These are phyloP conservation scores for Pyrus pyrifolia DNA, from an alignment of 306 rosid species.

Conservation along the genomic window DNA sequence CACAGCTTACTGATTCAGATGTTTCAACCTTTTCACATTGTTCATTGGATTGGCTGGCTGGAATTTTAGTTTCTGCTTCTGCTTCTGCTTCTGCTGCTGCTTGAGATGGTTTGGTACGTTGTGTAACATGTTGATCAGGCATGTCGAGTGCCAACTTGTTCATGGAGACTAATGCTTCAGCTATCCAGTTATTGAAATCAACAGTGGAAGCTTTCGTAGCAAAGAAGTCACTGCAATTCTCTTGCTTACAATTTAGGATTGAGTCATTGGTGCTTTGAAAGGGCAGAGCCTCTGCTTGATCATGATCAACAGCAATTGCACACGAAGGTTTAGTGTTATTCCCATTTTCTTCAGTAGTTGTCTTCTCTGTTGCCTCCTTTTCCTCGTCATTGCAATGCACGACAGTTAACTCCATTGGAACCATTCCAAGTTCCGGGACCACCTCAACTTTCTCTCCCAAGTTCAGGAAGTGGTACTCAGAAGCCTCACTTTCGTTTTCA, in stretches of 20 bases:
- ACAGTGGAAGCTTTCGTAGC: constrained; percentile 8
- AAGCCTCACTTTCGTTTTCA: constrained; percentile 21
- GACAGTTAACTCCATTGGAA: constrained; percentile 9
- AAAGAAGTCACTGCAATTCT: constrained; percentile 9
- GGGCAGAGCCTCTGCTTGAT: constrained; percentile 20
- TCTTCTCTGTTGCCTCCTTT: constrained; percentile 2
- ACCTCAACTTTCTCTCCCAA: constrained; percentile 18
- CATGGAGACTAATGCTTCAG: constrained; percentile 24
- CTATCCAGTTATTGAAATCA: constrained; percentile 29
- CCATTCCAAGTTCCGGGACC: constrained; percentile 20
- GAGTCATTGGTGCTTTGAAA: constrained; percentile 9
- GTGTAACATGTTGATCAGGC: constrained; percentile 19
- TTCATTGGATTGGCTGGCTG: constrained; percentile 20
- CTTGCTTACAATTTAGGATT: constrained; percentile 21
- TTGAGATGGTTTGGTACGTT: constrained; percentile 19
- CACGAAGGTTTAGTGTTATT: constrained; percentile 16
- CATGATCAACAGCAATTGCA: constrained; percentile 4
- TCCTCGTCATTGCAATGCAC: constrained; percentile 18
- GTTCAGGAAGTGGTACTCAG: constrained; percentile 17
- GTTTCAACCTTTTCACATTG: not conserved
- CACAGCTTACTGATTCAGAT: constrained; percentile 22
- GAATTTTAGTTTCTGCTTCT: constrained; percentile 22
- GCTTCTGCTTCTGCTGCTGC: not conserved
- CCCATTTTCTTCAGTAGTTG: constrained; percentile 21
- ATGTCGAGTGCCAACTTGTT: constrained; percentile 22